Conservation (phyloP, 2,329 filamentous ascomycete genomes). For the Pseudogymnoascus sp. region DNA sequence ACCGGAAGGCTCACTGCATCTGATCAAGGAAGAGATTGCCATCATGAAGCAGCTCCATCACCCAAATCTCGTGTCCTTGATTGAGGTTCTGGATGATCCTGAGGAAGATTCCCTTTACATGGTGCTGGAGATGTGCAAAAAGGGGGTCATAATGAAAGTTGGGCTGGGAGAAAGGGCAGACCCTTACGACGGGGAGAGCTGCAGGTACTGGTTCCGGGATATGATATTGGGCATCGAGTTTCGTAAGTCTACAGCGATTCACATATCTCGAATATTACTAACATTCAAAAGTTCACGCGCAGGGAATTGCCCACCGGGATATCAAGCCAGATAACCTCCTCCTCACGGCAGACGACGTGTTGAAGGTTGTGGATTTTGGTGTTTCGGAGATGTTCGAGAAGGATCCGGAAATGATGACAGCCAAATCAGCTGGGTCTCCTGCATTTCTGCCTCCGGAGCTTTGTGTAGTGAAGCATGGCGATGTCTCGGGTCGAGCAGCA, state of each 20-base stretch:
- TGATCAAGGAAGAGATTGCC: constrained; percentile 94
- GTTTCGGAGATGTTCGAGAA: constrained; percentile 98
- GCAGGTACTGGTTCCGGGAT: constrained; percentile 89
- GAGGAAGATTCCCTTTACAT: constrained; percentile 96
- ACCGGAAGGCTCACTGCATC: constrained; percentile 64
- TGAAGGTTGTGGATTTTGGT: constrained; percentile 98
- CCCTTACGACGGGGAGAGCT: constrained; percentile 76
- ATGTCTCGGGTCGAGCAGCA: constrained; percentile 80
- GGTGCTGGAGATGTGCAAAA: constrained; percentile 98
- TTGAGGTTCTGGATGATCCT: constrained; percentile 93
- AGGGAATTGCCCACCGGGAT: constrained; percentile 91
- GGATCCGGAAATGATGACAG: constrained; percentile 76
- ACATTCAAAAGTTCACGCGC: constrained; percentile 66
- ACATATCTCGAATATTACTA: constrained; percentile 16
- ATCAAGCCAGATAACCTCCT: constrained; percentile 98
- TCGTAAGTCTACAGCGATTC: constrained; percentile 44
- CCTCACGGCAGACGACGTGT: constrained; percentile 80
- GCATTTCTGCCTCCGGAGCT: constrained; percentile 92
- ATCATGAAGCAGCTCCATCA: constrained; percentile 99
- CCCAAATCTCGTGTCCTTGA: constrained; percentile 83
- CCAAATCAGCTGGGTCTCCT: constrained; percentile 89
- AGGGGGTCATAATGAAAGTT: constrained; percentile 95
- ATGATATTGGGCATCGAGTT: constrained; percentile 94
- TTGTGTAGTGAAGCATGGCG: constrained; percentile 77
- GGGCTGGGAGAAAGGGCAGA: constrained; percentile 75